Conservation (phyloP, 805 yeast genomes). For the Candida sphagnicola region DNA sequence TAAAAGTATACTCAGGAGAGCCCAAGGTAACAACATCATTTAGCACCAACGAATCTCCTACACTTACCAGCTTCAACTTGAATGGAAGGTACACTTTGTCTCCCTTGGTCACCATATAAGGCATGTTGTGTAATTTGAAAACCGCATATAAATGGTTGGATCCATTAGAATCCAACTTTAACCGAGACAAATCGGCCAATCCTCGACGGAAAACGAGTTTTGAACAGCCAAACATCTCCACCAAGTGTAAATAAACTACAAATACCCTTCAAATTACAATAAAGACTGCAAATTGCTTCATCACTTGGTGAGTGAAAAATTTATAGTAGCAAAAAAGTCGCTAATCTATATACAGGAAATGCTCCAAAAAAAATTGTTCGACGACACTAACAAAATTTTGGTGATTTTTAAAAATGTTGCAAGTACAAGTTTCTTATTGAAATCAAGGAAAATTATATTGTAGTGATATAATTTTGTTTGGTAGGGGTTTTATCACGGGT, state of each 20-base stretch:
- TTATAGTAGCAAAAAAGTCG: neutral
- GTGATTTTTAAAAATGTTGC: neutral
- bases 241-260: too few relatives aligned
- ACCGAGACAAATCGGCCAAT: conserved; percentile 48
- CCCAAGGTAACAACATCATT: conserved; percentile 80
- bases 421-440: neutral
- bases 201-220: conserved; percentile 1
- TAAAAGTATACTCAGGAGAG: conserved; percentile 65
- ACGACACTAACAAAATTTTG: neutral
- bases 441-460: neutral
- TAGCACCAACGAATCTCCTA: conserved; percentile 79
- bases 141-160: conserved; percentile 67
- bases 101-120: conserved; percentile 87
- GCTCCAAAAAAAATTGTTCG: conserved; percentile 1
- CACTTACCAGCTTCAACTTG: conserved; percentile 65
- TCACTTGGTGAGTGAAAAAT: neutral
- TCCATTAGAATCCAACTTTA: conserved; percentile 60
- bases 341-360: neutral
- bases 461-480: neutral
- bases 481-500: neutral
- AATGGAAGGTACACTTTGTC: conserved; percentile 80
- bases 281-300: neutral
- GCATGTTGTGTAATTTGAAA: conserved; percentile 75
- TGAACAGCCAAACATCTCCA: neutral
- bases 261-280: too few relatives aligned